Conservation (phyloP, 129 eudicot species). For the Centella asiatica region DNA sequence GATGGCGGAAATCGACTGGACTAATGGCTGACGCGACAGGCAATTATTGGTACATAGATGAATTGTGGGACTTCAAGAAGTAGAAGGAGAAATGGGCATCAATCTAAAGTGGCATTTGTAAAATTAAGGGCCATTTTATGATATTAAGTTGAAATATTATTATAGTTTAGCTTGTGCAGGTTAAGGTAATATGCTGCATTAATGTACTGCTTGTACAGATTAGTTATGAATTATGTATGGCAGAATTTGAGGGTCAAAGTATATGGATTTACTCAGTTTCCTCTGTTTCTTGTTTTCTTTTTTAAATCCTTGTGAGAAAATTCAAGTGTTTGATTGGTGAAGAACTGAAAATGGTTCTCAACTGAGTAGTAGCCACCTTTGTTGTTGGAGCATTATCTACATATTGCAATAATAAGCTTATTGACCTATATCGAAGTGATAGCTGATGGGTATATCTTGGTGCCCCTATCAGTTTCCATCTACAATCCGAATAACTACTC, state of each 20-base stretch:
- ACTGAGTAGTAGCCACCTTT: neutral
- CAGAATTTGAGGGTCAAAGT: neutral
- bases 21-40: constrained; percentile 18
- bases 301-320: neutral
- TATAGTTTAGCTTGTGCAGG: neutral
- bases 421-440: no score
- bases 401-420: constrained; percentile 4
- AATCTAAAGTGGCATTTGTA: neutral
- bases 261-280: neutral
- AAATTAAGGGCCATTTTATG: neutral
- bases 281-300: neutral
- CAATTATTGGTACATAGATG: constrained; percentile 34
- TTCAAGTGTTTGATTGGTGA: neutral
- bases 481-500: no score
- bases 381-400: constrained; percentile 7
- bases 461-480: no score
- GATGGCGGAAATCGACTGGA: constrained; percentile 26
- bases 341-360: neutral
- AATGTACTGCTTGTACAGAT: neutral
- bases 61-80: constrained; percentile 38
- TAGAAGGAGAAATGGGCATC: neutral
- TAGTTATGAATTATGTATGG: neutral
- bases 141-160: neutral
- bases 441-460: no score
- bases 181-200: neutral